A percentile compares a stretch with the other conserved stretches of the same genome.
Conservation (phyloP, 2,329 filamentous ascomycete species). For the Botrytis pseudocinerea region DNA sequence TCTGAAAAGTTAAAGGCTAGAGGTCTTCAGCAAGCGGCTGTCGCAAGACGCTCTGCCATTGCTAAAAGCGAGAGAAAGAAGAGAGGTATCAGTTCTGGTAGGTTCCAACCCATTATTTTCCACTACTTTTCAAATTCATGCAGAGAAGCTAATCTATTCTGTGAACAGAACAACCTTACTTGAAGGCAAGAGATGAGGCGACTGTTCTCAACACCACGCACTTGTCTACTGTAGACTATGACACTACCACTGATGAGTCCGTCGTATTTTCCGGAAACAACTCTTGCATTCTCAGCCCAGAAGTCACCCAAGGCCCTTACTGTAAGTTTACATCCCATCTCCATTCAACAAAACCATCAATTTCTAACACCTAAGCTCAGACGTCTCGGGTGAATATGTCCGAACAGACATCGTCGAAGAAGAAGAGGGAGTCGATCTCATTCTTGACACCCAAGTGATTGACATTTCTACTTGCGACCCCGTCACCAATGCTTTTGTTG, state of each 20-base stretch:
- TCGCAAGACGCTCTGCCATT: constrained; percentile 41
- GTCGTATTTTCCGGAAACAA: constrained; percentile 47
- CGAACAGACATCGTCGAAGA: constrained; percentile 37
- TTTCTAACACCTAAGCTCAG: constrained; percentile 29
- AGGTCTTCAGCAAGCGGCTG: constrained; percentile 41
- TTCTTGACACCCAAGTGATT: constrained; percentile 46
- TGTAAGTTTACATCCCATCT: constrained; percentile 38
- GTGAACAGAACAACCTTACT: background rate
- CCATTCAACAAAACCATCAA: background rate
- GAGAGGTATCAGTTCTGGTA: constrained; percentile 30
- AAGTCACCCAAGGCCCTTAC: constrained; percentile 56
- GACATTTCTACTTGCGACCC: constrained; percentile 47
- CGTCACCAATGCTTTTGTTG: constrained; percentile 41
- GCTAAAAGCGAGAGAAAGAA: constrained; percentile 42
- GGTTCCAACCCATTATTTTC: background rate
- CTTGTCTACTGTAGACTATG: constrained; percentile 37
- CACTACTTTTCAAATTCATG: background rate
- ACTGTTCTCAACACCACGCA: constrained; percentile 28
- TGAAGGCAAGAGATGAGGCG: constrained; percentile 27
- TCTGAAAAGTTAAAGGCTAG: constrained; percentile 44
- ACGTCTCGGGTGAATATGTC: constrained; percentile 44
- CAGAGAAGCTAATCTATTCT: background rate
- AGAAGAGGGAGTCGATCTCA: constrained; percentile 44
- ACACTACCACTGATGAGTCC: constrained; percentile 40
- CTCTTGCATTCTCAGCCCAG: constrained; percentile 53